Evolutionary conservation across 148 eudicot genomes (phyloP), one percentile per base, ranked within the genome.

Genomic region (Tetragonia tetragonoides): DNA sequence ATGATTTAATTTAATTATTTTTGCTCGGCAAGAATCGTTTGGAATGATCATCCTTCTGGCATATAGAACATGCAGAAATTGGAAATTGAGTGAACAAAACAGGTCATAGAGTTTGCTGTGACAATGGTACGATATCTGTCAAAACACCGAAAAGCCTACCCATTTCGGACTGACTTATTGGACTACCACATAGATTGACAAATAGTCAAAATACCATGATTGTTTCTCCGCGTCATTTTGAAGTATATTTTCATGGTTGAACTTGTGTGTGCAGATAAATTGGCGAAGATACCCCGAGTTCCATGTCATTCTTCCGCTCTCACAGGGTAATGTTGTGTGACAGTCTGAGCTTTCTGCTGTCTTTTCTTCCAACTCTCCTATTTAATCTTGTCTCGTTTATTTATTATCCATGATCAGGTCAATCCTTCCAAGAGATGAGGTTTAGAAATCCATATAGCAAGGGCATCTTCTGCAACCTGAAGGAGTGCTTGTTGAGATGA

Each of bases 261-360:
- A 28, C 34, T 54, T 54, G 67, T 78, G 3, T 77, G 5, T 79
- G 84, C 88, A 93, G 97, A 86, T 93, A 70, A 88, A 93, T 73
- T 93, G 97, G 97, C 84, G 83, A 81, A 89, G 68, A 60, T 92
- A 90, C 81, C 93, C 94, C 23, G 97, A 92, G 83, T 90, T 93
- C 81, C 90, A 88, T 75, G 74, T 71, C 44, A 71, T 63, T 39
- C 66, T 67, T 70, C 75, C 79, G 63, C 70, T 77, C 40, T 70
- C 73, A 42, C 54, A 63, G 53, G 87, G 86, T 89, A 82, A 37
- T 37, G 40, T 21, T 9, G 56, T 12, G 6, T 28, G 34, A 28
- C 9, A 46, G 21, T 47, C 66, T 72, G 46, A 20, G 51, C 28
- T 16, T 24, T 18, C 68, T 18, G 18, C 37, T 66, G 38, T 11